Evolutionary conservation across 2,329 filamentous ascomycete species (phyloP).

Genomic region (Alternaria longipes): DNA sequence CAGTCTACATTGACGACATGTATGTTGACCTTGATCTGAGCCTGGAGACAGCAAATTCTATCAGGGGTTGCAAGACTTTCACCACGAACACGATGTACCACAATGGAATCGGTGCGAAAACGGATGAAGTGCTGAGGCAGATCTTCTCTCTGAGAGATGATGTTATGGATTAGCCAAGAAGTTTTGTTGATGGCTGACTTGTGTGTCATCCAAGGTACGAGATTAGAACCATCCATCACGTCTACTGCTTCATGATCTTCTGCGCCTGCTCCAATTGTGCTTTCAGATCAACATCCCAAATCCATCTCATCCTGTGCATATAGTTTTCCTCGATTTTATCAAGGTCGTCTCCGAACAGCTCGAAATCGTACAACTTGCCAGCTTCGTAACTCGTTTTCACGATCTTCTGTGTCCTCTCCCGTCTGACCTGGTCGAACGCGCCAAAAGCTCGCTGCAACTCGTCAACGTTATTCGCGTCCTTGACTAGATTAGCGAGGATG

Average conservation of each 20-base stretch:
- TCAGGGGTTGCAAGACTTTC: constrained; percentile 80
- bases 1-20: constrained; percentile 87
- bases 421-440: constrained; percentile 41
- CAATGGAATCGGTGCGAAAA: constrained; percentile 76
- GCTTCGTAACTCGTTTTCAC: constrained; percentile 43
- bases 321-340: constrained; percentile 49
- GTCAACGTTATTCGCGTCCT: constrained; percentile 36
- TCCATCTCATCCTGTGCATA: constrained; percentile 48
- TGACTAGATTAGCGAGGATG: constrained; percentile 41
- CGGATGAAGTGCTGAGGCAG: constrained; percentile 78
- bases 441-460: constrained; percentile 48
- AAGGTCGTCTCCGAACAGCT: constrained; percentile 50
- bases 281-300: constrained; percentile 54
- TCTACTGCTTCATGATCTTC: constrained; percentile 31
- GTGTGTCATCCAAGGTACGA: neutral
- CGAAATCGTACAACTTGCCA: constrained; percentile 53
- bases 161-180: constrained; percentile 60
- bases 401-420: constrained; percentile 40
- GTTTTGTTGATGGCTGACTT: neutral
- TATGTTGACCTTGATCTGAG: constrained; percentile 84
- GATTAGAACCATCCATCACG: neutral
- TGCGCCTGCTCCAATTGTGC: constrained; percentile 45
- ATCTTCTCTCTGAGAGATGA: constrained; percentile 81
- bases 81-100: constrained; percentile 91
- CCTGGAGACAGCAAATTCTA: constrained; percentile 75